These are phyloP conservation scores for Arctostaphylos glauca DNA, from an alignment of 148 eudicot species.

Conservation along the genomic window DNA sequence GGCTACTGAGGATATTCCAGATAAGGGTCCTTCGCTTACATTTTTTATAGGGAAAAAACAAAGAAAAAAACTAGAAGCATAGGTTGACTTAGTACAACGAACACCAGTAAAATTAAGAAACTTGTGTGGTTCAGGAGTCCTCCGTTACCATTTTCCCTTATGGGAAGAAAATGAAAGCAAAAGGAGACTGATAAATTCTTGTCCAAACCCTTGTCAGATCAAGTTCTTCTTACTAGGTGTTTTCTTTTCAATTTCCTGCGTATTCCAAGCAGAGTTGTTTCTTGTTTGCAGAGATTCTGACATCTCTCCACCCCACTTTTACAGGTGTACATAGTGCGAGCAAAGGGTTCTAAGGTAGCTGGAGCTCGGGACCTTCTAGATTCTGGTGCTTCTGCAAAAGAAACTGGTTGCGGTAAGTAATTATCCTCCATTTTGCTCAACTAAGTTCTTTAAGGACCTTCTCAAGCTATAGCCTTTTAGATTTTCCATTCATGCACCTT, in stretches of 20 bases:
- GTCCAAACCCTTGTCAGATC: neutral
- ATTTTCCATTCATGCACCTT: neutral
- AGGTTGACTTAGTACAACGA: neutral
- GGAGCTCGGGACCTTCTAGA: neutral
- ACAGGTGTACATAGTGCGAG: constrained; percentile 10
- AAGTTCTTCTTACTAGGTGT: constrained; percentile 7
- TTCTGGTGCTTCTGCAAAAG: neutral
- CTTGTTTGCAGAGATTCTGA: neutral
- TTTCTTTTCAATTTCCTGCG: neutral
- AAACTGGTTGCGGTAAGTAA: neutral
- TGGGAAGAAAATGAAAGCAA: neutral
- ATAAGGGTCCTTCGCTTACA: neutral
- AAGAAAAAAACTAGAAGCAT: neutral
- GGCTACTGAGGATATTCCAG: neutral
- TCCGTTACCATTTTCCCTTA: neutral
- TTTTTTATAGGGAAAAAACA: neutral
- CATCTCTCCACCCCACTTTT: neutral
- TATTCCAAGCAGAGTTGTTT: neutral
- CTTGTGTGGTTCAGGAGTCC: neutral
- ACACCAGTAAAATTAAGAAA: neutral
- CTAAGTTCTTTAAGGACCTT: neutral
- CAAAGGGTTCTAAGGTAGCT: neutral
- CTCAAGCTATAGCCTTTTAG: neutral
- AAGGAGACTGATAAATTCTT: neutral
- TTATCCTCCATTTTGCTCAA: neutral